Base-by-base conservation (phyloP, 371 early-diverging fungal species). In the Lichtheimia ornata region DNA sequence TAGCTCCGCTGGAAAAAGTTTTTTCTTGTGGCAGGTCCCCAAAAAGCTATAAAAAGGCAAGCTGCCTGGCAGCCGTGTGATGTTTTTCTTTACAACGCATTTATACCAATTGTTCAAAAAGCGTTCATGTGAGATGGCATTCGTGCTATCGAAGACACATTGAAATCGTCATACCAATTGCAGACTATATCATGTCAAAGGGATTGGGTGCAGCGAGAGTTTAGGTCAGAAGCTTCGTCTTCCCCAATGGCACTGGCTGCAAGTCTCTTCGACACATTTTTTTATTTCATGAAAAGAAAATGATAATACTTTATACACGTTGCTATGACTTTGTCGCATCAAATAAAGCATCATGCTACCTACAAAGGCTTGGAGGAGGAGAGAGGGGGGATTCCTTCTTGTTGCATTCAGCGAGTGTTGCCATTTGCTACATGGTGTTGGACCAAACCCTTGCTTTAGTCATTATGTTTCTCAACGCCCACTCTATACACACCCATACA, bases 101-200 rank as follows among this genome's bases (percentile, higher is more conserved):
- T 40, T 27, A 59, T 79, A 79, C 45, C 79, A 66, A 68, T 74
- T 77, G 58, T 81, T 76, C 41, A 35, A 63, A 63, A 63, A 63
- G 63, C 63, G 57, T 63, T 56, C 63, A 58, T 57, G 63, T 63
- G 63, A 63, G 63, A 63, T 57, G 45, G 58, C 42, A 30, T 44
- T 25, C 28, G n/a, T 30, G 53, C 58, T 57, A 50, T 63, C 63
- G 4, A 51, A 57, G 63, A 63, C 40, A 51, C 63, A 63, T 40
- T 58, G 63, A 57, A 45, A 50, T 52, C 58, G 63, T 63, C 63
- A 49, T 52, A 63, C 11, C 57, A 63, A 63, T 63, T 63, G 63
- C 42, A 63, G 63, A 63, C 20, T 27, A 45, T 54, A 56, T n/a
- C 12, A 44, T 27, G 42, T 28, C 20, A 18, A 17, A 28, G 41